Percentiles rank a stretch among this genome's conserved stretches.
Evolutionary conservation across 345 rosid genomes (phyloP).

Genomic region (Stellera chamaejasme): DNA sequence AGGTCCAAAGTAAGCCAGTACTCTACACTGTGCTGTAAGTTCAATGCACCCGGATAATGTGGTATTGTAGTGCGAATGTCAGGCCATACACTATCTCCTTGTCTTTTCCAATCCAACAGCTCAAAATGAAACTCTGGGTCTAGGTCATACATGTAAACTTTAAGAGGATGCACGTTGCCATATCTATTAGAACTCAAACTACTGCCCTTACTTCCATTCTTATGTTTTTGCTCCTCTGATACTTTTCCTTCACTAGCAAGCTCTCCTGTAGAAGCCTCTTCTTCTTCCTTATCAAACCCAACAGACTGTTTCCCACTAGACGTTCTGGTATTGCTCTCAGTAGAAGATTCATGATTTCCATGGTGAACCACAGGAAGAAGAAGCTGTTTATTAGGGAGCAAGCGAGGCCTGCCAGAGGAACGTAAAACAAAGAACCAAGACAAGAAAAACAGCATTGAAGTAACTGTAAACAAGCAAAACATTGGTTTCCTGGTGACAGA

Average conservation of each 20-base stretch:
- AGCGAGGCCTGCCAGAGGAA: slow-evolving; percentile 35
- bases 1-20: slow-evolving; percentile 93
- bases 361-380: slow-evolving; percentile 20
- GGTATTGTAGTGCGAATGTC: slow-evolving; percentile 52
- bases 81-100: slow-evolving; percentile 66
- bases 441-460: slow-evolving; percentile 36
- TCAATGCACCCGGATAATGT: slow-evolving; percentile 78
- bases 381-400: slow-evolving; percentile 27
- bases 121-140: slow-evolving; percentile 84
- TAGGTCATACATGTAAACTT: slow-evolving; percentile 87
- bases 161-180: slow-evolving; percentile 27
- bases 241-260: not conserved
- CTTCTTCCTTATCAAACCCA: slow-evolving; percentile 19
- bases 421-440: slow-evolving; percentile 72
- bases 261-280: slow-evolving; percentile 1
- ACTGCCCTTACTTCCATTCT: slow-evolving; percentile 10
- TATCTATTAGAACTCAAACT: slow-evolving; percentile 13
- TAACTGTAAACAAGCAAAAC: slow-evolving; percentile 33
- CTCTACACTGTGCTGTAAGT: slow-evolving; percentile 91
- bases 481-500: slow-evolving; percentile 34
- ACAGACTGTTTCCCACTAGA: slow-evolving; percentile 21
- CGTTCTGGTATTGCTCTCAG: slow-evolving; percentile 12
- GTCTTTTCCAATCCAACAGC: slow-evolving; percentile 62
- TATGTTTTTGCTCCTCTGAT: not conserved
- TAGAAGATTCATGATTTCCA: slow-evolving; percentile 13